Evolutionary conservation across 768 basidiomycete genomes (phyloP).

Genomic region (Thelephora ganbajun): DNA sequence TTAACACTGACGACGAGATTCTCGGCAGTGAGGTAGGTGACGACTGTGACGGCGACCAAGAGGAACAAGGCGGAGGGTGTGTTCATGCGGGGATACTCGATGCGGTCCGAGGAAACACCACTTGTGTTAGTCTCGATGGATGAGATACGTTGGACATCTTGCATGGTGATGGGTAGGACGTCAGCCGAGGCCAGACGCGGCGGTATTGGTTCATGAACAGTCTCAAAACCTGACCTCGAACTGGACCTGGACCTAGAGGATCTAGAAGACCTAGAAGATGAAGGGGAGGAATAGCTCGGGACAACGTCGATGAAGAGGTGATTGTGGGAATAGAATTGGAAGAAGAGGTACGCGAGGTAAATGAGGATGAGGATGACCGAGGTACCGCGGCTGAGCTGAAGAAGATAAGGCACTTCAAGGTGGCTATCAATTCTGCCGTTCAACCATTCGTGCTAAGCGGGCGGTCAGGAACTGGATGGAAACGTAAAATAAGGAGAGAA

Average conservation of each 20-base stretch:
- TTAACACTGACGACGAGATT: conserved; percentile 27
- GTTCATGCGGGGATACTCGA: conserved; percentile 22
- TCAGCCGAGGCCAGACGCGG: no score
- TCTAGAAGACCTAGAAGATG: conserved; percentile 1
- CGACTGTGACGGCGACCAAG: conserved; percentile 19
- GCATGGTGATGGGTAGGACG: no score
- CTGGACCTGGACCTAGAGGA: no score
- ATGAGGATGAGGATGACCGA: conserved; percentile 33
- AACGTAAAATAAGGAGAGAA: not conserved
- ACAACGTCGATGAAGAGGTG: conserved; percentile 20
- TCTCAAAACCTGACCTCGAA: no score
- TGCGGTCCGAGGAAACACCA: conserved; percentile 2
- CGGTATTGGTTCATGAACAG: no score
- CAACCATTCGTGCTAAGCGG: conserved; percentile 20
- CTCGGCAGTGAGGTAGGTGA: conserved; percentile 30
- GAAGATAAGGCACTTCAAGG: conserved; percentile 23
- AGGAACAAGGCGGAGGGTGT: conserved; percentile 19
- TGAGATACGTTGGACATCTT: no score
- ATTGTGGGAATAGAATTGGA: conserved; percentile 41
- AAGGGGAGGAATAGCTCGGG: conserved; percentile 3
- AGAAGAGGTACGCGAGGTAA: conserved; percentile 28
- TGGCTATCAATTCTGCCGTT: conserved; percentile 22
- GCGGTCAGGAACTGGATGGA: conserved; percentile 11
- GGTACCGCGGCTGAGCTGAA: conserved; percentile 34
- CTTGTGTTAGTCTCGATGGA: no score